These are phyloP conservation scores for Fusarium sp. DNA, from an alignment of 2,329 filamentous ascomycete genomes.

Conservation along the genomic window DNA sequence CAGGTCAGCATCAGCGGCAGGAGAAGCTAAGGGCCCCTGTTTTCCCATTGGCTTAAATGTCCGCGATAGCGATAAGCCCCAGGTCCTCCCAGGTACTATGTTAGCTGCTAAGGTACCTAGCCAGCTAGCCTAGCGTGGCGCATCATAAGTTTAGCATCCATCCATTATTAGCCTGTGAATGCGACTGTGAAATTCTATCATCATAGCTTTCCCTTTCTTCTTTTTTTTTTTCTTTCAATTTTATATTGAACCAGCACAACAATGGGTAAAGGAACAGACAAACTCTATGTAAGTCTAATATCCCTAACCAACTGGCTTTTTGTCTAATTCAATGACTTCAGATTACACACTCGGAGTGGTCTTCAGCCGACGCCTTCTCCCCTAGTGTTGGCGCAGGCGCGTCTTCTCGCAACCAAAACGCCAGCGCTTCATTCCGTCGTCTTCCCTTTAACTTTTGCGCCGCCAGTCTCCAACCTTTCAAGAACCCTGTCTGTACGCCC, in stretches of 20 bases:
- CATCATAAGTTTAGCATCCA: slow-evolving; percentile 22
- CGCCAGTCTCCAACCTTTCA: slow-evolving; percentile 93
- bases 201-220: slow-evolving; percentile 7
- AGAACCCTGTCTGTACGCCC: slow-evolving; percentile 90
- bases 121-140: slow-evolving; percentile 15
- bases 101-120: slow-evolving; percentile 6
- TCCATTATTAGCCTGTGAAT: not conserved
- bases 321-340: slow-evolving; percentile 34
- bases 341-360: slow-evolving; percentile 99
- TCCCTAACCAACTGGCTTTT: not conserved
- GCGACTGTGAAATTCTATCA: slow-evolving; percentile 21
- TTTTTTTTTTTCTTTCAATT: not conserved
- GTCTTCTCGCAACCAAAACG: slow-evolving; percentile 61
- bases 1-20: slow-evolving; percentile 42
- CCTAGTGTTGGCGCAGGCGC: slow-evolving; percentile 81
- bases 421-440: slow-evolving; percentile 77
- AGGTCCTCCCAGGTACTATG: slow-evolving; percentile 30
- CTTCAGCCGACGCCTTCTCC: slow-evolving; percentile 87
- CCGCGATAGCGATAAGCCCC: slow-evolving; percentile 38
- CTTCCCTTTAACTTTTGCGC: slow-evolving; percentile 99
- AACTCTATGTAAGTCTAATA: slow-evolving; percentile 55
- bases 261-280: slow-evolving; percentile 61
- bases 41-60: slow-evolving; percentile 21
- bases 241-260: slow-evolving; percentile 21
- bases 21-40: slow-evolving; percentile 17